phyloP scores from a whole-genome alignment of 2,329 filamentous ascomycete species.

The Colletotrichum viniferum region DNA sequence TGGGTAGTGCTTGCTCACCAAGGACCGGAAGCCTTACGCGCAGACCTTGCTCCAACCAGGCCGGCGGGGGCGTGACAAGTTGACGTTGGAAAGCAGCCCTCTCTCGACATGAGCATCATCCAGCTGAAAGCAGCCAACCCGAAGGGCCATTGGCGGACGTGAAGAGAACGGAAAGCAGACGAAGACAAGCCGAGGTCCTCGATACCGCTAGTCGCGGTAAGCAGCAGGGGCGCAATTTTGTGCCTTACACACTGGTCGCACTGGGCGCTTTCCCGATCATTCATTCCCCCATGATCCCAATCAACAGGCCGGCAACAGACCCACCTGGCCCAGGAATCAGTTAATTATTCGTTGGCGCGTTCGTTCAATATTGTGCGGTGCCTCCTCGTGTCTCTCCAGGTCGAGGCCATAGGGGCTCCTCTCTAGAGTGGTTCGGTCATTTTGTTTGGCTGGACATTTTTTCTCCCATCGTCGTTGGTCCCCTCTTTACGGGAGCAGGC shows the following conservation, averaged over 20 bases:
- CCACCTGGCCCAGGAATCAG: slow-evolving; percentile 15
- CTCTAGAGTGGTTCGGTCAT: neutral
- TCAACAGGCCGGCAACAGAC: neutral
- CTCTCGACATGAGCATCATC: neutral
- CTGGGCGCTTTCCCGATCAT: slow-evolving; percentile 29
- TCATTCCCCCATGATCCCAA: slow-evolving; percentile 12
- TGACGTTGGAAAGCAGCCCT: neutral
- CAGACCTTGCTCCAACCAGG: neutral
- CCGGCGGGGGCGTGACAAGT: neutral
- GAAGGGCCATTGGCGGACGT: neutral
- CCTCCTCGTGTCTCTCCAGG: neutral
- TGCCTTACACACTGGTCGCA: slow-evolving; percentile 20
- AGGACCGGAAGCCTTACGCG: slow-evolving; percentile 15
- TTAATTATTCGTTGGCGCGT: slow-evolving; percentile 12
- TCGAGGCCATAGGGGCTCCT: neutral
- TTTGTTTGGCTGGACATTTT: neutral
- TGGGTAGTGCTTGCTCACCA: slow-evolving; percentile 1
- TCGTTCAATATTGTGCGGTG: slow-evolving; percentile 1
- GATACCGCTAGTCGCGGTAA: slow-evolving; percentile 14
- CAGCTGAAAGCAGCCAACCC: slow-evolving; percentile 10
- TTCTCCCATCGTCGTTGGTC: neutral
- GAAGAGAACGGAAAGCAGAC: neutral
- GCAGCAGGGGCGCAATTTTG: neutral
- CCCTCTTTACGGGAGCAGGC: neutral
- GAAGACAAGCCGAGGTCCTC: slow-evolving; percentile 11